A percentile compares a stretch with the other conserved stretches of the same genome.
Evolutionary conservation across 2,329 filamentous ascomycete species (phyloP).

Genomic region (Aureobasidium namibiae): DNA sequence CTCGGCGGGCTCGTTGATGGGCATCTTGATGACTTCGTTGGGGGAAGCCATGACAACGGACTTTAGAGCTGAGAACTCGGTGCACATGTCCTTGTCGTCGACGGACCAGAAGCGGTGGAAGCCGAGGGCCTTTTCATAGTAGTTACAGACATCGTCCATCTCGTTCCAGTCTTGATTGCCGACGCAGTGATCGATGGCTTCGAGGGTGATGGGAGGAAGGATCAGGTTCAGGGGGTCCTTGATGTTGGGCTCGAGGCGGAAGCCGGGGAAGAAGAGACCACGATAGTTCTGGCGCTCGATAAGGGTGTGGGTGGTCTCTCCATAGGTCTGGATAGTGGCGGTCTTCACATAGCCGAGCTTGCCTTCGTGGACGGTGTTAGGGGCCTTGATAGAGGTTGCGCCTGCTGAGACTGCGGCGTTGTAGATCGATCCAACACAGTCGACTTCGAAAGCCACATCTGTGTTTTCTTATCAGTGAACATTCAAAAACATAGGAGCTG

Average conservation of each 20-base stretch:
- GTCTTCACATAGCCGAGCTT: constrained; percentile 60
- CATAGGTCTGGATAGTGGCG: constrained; percentile 83
- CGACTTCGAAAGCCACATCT: constrained; percentile 91
- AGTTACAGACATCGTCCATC: constrained; percentile 60
- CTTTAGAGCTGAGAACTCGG: constrained; percentile 81
- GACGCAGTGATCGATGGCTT: constrained; percentile 89
- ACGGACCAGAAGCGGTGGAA: constrained; percentile 98
- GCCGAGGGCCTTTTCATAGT: constrained; percentile 79
- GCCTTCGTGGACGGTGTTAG: constrained; percentile 49
- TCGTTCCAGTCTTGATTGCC: constrained; percentile 95
- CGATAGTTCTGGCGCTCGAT: constrained; percentile 64
- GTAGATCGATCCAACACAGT: constrained; percentile 77
- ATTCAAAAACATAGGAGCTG: not conserved
- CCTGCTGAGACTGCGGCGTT: constrained; percentile 59
- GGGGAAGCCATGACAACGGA: constrained; percentile 84
- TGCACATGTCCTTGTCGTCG: constrained; percentile 87
- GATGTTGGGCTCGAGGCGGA: constrained; percentile 44
- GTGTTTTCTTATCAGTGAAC: not conserved
- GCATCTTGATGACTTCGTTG: constrained; percentile 90
- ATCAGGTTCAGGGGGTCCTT: constrained; percentile 39
- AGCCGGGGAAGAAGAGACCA: constrained; percentile 78
- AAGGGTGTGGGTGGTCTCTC: constrained; percentile 90
- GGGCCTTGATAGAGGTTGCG: constrained; percentile 54
- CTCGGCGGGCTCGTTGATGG: constrained; percentile 88
- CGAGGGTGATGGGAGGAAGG: constrained; percentile 59